Percentiles rank a stretch among this genome's conserved stretches.
These are phyloP conservation scores for Symbiodinium natans DNA, from an alignment of 73 alveolate genomes.

Conservation along the genomic window DNA sequence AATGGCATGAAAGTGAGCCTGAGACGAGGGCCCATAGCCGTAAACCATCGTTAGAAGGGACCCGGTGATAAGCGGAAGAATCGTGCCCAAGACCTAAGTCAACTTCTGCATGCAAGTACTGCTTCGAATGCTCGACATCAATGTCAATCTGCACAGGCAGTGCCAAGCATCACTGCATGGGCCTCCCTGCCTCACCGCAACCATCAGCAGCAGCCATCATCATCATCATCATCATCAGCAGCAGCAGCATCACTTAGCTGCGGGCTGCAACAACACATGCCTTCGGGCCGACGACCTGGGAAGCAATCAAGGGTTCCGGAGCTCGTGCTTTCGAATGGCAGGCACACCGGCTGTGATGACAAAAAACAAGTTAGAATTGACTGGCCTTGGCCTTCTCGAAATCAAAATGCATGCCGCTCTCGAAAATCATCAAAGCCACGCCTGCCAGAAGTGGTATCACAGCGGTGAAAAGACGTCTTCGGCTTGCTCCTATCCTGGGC, in stretches of 20 bases:
- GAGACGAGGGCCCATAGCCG: slow-evolving; percentile 12
- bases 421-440: slow-evolving; percentile 84
- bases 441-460: background rate
- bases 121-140: no score
- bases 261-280: slow-evolving; percentile 56
- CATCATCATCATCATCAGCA: no score
- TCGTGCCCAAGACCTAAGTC: slow-evolving; percentile 65
- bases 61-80: slow-evolving; percentile 42
- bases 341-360: no score
- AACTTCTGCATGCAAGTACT: no score
- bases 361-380: no score
- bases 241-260: background rate
- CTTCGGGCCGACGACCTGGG: slow-evolving; percentile 65
- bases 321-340: no score
- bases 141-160: background rate
- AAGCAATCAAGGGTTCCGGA: background rate
- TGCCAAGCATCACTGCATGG: background rate
- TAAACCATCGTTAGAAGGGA: slow-evolving; percentile 31
- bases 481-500: no score
- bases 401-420: slow-evolving; percentile 94
- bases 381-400: slow-evolving; percentile 88
- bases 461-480: background rate
- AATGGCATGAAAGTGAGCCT: background rate
- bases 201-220: background rate
- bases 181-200: background rate